Base-by-base conservation (phyloP, 345 rosid genomes). In the Dimocarpus longan region DNA sequence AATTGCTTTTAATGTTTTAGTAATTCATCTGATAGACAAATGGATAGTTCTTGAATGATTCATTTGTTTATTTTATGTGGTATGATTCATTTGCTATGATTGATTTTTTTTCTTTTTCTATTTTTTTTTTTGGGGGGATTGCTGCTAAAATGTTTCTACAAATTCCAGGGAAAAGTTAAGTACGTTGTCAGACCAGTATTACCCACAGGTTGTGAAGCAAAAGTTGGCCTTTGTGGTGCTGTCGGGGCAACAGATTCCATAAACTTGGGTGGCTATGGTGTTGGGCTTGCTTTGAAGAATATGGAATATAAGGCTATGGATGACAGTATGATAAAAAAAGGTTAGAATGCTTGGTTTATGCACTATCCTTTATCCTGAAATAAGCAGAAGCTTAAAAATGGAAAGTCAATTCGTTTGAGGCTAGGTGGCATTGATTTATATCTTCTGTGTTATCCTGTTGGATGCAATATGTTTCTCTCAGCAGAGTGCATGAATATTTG, bases 271-370 rank as follows among this genome's bases (percentile, higher is more conserved):
- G 99, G 99, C 74, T 96, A 94, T 85, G 98, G 98, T 65, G 98
- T 94, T 46, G 99, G 94, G 85, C 99, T 96, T 85, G 99, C 99
- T 78, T 63, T 96, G 86, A 96, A 96, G 89, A 96, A 94, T 84
- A 96, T 96, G 99, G 98, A 96, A 85, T 96, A 94, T 77, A 96
- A 96, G 80, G 99, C 99, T 52, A 94, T 96, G 91, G 99, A 96
- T 87, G 99, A 96, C 81, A 93, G 91, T 85, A 82, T 93, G 11
- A 82, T 96, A 83, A 94, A 92, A 89, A 32, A 32, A 90, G 99
- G 99, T 94, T 69, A 78, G 82, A 62, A 80, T 56, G 77, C 44
- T 63, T 50, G 75, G 8, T 42, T 67, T 56, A 32, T 32, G 37
- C 59, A 28, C 22, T 68, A 26, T 46, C 62, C 37, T 32, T 32